Base-by-base conservation (phyloP, 768 basidiomycete genomes). In the Mycena capillaripes region DNA sequence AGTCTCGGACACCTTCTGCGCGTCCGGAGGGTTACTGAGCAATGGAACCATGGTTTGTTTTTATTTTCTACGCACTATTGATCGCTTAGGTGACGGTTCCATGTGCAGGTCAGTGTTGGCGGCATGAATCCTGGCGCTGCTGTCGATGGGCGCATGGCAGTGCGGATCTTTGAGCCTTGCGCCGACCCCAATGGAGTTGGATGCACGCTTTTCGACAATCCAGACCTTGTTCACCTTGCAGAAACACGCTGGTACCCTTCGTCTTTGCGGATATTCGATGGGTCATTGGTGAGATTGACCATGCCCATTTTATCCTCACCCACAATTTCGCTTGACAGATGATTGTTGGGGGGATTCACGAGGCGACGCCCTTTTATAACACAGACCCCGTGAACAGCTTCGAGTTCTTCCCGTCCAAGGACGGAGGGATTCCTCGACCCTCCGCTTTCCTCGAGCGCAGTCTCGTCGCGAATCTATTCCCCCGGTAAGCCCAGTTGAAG, bases 401-500 rank as follows among this genome's bases (percentile, higher is more conserved):
- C 69, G 79, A 82, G 71, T 82, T 82, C 75, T 80, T 80, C 78
- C 80, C 78, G 32, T 67, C 73, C 0, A 82, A 83, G 70, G 80
- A 81, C 63, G 73, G 74, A 34, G 80, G 79, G 11, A 72, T 75
- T 21, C 75, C 78, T 2, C 77, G 81, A 52, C 79, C 81, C 27
- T 85, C 89, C 69, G 75, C 76, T 14, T 83, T 83, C 75, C 73
- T 83, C 38, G 77, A 76, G 32, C 67, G 84, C 46, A 87, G 86
- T n/a, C 84, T 91, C 25, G 89, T 89, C 21, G 82, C 84, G 44
- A 91, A 91, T 80, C 79, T 89, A 68, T 91, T 81, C 80, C 87
- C 78, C 81, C 81, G 81, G 78, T 78, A 44, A 79, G 84, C 0
- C 17, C n/a, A 23, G 14, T 44, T 19, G 8, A 27, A 4, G 19